Conservation (phyloP, 495 filamentous ascomycete species). For the Cudoniella acicularis region DNA sequence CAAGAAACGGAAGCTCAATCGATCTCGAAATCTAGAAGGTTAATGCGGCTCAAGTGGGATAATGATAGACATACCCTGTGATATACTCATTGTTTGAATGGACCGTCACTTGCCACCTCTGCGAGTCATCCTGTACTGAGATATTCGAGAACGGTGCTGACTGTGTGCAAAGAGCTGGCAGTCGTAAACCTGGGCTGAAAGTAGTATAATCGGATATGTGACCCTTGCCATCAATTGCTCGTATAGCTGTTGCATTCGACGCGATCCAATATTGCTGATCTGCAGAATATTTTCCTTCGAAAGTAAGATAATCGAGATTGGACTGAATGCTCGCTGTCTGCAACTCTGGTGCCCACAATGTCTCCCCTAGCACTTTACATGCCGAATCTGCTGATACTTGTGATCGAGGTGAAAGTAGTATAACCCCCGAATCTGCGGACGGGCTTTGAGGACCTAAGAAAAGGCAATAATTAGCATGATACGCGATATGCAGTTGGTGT, state of each 20-base stretch:
- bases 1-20: constrained; percentile 47
- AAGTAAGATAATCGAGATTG: constrained; percentile 38
- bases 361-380: constrained; percentile 38
- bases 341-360: constrained; percentile 37
- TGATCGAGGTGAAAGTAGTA: constrained; percentile 33
- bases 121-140: constrained; percentile 33
- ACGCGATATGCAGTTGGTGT: background rate
- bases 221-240: constrained; percentile 29
- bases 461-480: background rate
- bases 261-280: constrained; percentile 38
- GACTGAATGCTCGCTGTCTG: constrained; percentile 33
- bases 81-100: constrained; percentile 40
- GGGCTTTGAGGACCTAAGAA: constrained; percentile 33
- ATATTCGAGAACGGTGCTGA: constrained; percentile 41
- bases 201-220: constrained; percentile 11
- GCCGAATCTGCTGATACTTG: constrained; percentile 25
- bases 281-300: constrained; percentile 19
- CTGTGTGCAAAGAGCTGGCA: constrained; percentile 42
- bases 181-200: constrained; percentile 2
- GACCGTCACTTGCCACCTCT: constrained; percentile 40
- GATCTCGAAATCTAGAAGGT: constrained; percentile 39
- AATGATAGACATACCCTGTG: constrained; percentile 33
- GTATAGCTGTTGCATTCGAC: constrained; percentile 8
- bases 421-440: constrained; percentile 34
- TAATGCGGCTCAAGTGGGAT: background rate